Base-by-base conservation (phyloP, 257 asterid genomes). In the Craterostigma plantagineum region DNA sequence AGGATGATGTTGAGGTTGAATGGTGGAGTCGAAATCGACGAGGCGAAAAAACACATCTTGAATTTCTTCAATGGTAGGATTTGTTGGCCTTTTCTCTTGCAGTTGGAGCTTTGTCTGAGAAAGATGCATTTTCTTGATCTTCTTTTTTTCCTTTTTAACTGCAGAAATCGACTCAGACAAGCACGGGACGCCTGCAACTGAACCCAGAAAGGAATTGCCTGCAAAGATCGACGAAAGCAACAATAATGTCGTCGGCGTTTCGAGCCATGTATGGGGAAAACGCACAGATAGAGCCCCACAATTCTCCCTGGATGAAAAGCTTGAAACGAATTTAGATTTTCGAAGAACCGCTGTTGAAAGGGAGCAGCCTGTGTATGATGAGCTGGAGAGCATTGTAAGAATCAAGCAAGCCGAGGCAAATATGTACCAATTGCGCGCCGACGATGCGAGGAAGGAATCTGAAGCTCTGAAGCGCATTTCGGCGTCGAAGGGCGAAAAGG, bases 401-500 rank as follows among this genome's bases (percentile, higher is more conserved):
- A 91, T 79, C 42, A 84, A 84, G 49, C 79, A 73, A 57, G 95
- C 95, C 1, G 95, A 84, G 56, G 93, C 93, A 1, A 84, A 74
- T 37, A 84, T 84, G 96, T 84, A 79, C 48, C 92, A 80, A 47
- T 64, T 72, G 11, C 79, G 77, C 54, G 96, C 96, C 11, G 62
- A 67, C 42, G 96, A 84, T 64, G 93, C 96, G 16, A 66, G 92
- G 49, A 61, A 82, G 42, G 96, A 84, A 64, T 84, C 92, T 33
- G 90, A 84, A 62, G 65, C 87, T 67, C 70, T 80, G 43, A 93
- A 84, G 56, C 64, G 92, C 60, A 74, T 84, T 14, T 70, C 92
- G 16, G 79, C 72, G 17, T 84, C 90, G 37, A 84, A 80, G 65
- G 70, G 77, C 0, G 87, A 80, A 41, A 84, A 80, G 57, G 71